Evolutionary conservation across 2,329 filamentous ascomycete genomes (phyloP), one percentile per base, ranked within the genome.

Genomic region (Ascochyta rabiei): DNA sequence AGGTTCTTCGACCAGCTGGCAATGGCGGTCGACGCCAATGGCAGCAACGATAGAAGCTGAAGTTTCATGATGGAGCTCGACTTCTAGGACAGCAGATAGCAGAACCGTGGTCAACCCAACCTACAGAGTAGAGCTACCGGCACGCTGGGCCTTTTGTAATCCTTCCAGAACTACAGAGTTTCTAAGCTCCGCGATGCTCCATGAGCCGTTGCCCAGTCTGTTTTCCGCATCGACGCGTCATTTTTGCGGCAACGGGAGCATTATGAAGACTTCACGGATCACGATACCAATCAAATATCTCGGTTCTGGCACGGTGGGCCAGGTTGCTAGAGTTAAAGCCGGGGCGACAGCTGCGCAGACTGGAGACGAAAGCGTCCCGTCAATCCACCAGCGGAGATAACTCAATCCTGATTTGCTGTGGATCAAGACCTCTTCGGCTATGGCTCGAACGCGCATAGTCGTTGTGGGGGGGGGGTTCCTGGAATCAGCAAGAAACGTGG

Each of bases 1-100:
- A 89, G 70, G 68, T 89, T 89, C 56, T 66, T 68, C 2, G 67
- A 67, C 66, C 66, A 71, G 59, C 66, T 69, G 10, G 66, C 69
- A 41, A 53, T 62, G 31, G 59, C 59, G 12, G 60, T 33, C 12
- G 62, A 59, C 2, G 42, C 62, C 48, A 61, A 47, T 23, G 60
- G 47, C 34, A 67, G 48, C 9, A 66, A 40, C 9, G 61, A 59
- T n/a, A 71, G 59, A 34, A 64, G 31, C 42, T 68, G 66, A 53
- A 67, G 58, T 51, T 64, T 70, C 69, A 71, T 71, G 15, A 42
- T 62, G 52, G 53, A 31, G 47, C 52, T 46, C 37, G 24, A 21
- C 49, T 52, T 38, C 46, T 19, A 42, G 12, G 4, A 30, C 28
- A 30, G 28, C 28, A 13, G 21, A 23, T 18, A 26, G 24, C n/a